Percentiles rank a stretch among this genome's conserved stretches.
phyloP scores from a whole-genome alignment of 2,329 filamentous ascomycete species.

The Diaporthe vaccinii region DNA sequence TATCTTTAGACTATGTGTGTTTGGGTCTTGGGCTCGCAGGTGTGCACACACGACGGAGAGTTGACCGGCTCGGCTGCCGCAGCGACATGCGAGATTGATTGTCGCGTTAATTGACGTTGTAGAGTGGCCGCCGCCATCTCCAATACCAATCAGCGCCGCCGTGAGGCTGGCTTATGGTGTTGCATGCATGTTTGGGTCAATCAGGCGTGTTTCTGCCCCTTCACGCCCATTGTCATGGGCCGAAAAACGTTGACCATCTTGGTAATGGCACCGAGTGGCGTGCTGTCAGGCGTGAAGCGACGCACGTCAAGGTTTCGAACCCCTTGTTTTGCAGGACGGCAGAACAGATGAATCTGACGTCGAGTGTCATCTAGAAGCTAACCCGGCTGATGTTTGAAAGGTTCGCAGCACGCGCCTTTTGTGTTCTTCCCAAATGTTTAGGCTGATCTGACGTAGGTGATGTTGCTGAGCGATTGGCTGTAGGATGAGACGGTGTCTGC shows the following conservation, averaged over 20 bases:
- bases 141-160: neutral
- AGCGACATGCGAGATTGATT: slow-evolving; percentile 19
- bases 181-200: slow-evolving; percentile 42
- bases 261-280: slow-evolving; percentile 37
- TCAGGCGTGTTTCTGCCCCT: slow-evolving; percentile 38
- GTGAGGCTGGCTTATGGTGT: neutral
- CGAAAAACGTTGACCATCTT: slow-evolving; percentile 13
- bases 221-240: neutral
- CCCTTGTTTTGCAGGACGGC: slow-evolving; percentile 31
- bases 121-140: neutral
- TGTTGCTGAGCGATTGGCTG: slow-evolving; percentile 39
- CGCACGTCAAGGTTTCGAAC: slow-evolving; percentile 37
- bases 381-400: slow-evolving; percentile 18
- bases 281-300: slow-evolving; percentile 36
- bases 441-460: slow-evolving; percentile 26
- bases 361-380: slow-evolving; percentile 39
- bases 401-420: slow-evolving; percentile 35
- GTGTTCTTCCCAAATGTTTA: slow-evolving; percentile 33
- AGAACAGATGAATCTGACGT: slow-evolving; percentile 40
- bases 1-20: slow-evolving; percentile 24
- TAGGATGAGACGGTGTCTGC: slow-evolving; percentile 35
- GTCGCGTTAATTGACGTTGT: neutral
- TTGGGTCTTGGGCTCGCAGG: neutral
- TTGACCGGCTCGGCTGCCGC: slow-evolving; percentile 10
- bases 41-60: neutral